Conservation (phyloP, 1,139 yeast genomes). For the Kurtzmaniella quercitrusa region DNA sequence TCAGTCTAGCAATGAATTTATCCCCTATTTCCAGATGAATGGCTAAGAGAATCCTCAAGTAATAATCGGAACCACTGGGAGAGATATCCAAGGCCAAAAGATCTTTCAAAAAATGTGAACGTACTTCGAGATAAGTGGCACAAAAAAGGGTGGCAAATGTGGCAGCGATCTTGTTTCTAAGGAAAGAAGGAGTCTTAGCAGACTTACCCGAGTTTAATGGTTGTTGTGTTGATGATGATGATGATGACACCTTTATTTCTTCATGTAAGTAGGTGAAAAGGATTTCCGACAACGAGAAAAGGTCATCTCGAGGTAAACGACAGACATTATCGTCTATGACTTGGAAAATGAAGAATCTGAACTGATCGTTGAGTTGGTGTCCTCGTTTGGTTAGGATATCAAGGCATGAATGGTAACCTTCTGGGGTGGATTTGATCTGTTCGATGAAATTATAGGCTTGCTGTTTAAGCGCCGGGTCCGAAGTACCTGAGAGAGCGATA, state of each 20-base stretch:
- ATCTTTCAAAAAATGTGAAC: constrained; percentile 69
- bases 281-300: constrained; percentile 38
- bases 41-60: constrained; percentile 64
- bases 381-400: constrained; percentile 44
- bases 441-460: constrained; percentile 84
- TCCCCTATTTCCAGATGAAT: constrained; percentile 94
- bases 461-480: constrained; percentile 62
- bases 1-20: constrained; percentile 70
- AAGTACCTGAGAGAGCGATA: constrained; percentile 78
- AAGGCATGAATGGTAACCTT: constrained; percentile 78
- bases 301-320: constrained; percentile 28
- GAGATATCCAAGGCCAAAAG: constrained; percentile 32
- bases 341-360: constrained; percentile 77
- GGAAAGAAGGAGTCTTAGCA: constrained; percentile 50
- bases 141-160: constrained; percentile 69
- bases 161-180: constrained; percentile 78
- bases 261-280: constrained; percentile 36
- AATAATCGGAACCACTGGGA: constrained; percentile 52
- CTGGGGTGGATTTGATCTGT: constrained; percentile 67
- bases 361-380: constrained; percentile 39
- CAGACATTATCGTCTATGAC: constrained; percentile 63
- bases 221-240: background rate
- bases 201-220: background rate
- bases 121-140: constrained; percentile 54
- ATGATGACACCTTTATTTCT: constrained; percentile 17